phyloP scores from a whole-genome alignment of 257 asterid species.

The Petunia axillaris region DNA sequence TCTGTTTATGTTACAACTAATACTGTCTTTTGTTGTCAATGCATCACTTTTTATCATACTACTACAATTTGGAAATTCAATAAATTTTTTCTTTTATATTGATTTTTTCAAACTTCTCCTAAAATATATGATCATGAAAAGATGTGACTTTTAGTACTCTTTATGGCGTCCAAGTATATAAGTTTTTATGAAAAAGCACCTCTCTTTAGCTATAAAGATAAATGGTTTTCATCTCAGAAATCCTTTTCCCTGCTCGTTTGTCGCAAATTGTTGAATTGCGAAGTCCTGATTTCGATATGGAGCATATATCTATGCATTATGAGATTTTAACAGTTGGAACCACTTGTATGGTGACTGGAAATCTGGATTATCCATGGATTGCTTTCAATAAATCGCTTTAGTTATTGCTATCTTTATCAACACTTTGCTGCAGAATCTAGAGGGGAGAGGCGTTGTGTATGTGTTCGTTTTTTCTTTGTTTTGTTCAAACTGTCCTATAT shows the following conservation, averaged over 20 bases:
- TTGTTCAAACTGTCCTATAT: background rate
- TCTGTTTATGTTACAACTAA: background rate
- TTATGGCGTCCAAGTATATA: background rate
- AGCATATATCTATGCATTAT: background rate
- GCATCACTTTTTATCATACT: background rate
- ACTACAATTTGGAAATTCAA: background rate
- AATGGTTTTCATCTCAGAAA: background rate
- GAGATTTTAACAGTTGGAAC: background rate
- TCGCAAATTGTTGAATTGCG: background rate
- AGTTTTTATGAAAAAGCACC: background rate
- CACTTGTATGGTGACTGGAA: background rate
- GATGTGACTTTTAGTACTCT: background rate
- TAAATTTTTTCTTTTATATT: background rate
- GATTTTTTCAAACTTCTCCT: background rate
- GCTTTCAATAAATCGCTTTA: background rate
- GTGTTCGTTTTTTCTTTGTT: background rate
- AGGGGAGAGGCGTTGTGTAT: background rate
- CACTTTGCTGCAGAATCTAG: background rate
- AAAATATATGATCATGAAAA: background rate
- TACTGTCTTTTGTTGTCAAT: background rate
- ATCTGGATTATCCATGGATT: background rate
- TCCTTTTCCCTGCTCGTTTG: background rate
- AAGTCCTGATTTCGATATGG: background rate
- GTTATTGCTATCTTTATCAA: background rate
- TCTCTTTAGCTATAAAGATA: background rate